phyloP scores from a whole-genome alignment of 1,139 yeast species.

The Geotrichum cucujoidarum region DNA sequence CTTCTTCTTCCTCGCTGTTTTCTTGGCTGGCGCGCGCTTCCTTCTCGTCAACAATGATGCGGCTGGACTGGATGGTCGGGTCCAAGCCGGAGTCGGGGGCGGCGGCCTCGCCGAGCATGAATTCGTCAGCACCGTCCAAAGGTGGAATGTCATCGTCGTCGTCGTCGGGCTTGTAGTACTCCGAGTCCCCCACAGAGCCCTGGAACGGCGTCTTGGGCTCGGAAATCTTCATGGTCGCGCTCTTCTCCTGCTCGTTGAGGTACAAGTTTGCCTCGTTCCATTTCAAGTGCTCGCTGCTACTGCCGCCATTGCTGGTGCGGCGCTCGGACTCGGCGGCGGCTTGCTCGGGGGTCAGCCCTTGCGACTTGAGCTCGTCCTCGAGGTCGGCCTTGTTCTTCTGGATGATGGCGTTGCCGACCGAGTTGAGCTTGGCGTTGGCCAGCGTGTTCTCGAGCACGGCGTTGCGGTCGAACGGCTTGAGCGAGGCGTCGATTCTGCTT shows the following conservation, averaged over 20 bases:
- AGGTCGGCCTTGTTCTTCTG: slow-evolving; percentile 21
- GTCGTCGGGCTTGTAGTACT: slow-evolving; percentile 71
- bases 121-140: slow-evolving; percentile 40
- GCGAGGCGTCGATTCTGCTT: background rate
- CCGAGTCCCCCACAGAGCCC: slow-evolving; percentile 85
- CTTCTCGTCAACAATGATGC: slow-evolving; percentile 26
- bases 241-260: slow-evolving; percentile 62
- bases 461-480: slow-evolving; percentile 37
- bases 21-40: background rate
- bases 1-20: slow-evolving; percentile 37
- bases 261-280: slow-evolving; percentile 74
- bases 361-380: slow-evolving; percentile 8
- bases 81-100: slow-evolving; percentile 27
- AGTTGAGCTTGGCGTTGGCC: slow-evolving; percentile 41
- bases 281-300: slow-evolving; percentile 42
- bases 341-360: slow-evolving; percentile 19
- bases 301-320: slow-evolving; percentile 16
- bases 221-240: slow-evolving; percentile 77
- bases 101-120: slow-evolving; percentile 55
- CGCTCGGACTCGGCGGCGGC: slow-evolving; percentile 2
- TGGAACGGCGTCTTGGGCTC: slow-evolving; percentile 98
- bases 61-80: slow-evolving; percentile 28
- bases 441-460: slow-evolving; percentile 47
- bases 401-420: slow-evolving; percentile 29
- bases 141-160: slow-evolving; percentile 48